Percentiles rank a stretch among this genome's conserved stretches.
Conservation (phyloP, 1,284 basidiomycete species). For the Stereum hirsutum region DNA sequence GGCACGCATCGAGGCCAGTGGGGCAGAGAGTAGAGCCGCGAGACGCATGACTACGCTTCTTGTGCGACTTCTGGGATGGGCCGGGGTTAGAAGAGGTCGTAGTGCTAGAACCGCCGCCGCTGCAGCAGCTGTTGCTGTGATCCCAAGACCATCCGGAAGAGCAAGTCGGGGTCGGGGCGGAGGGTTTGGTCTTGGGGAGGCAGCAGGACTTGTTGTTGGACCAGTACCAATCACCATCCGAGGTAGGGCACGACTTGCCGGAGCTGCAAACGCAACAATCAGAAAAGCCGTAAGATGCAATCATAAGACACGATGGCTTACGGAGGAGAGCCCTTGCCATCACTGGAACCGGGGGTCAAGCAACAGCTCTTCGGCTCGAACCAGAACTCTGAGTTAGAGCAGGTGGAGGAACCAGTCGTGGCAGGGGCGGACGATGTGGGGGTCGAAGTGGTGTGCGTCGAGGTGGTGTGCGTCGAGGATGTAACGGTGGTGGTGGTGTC, state of each 20-base stretch:
- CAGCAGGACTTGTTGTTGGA: constrained; percentile 33
- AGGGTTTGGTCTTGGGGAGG: constrained; percentile 23
- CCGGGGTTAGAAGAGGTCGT: constrained; percentile 24
- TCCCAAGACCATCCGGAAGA: too few relatives aligned
- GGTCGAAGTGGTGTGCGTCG: constrained; percentile 8
- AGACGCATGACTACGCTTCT: constrained; percentile 22
- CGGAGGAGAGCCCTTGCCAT: too few relatives aligned
- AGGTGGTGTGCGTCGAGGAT: constrained; percentile 1
- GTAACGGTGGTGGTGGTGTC: background rate
- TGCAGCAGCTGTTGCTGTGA: constrained; percentile 31
- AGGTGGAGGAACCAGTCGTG: background rate
- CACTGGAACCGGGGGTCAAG: background rate
- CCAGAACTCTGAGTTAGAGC: constrained; percentile 31
- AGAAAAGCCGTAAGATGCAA: too few relatives aligned
- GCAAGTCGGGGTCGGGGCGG: constrained; percentile 37
- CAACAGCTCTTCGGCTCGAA: background rate
- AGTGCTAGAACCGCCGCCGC: constrained; percentile 32
- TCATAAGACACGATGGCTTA: too few relatives aligned
- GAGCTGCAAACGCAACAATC: too few relatives aligned
- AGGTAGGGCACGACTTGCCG: constrained; percentile 34
- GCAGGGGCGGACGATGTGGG: too few relatives aligned
- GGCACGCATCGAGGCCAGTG: constrained; percentile 48
- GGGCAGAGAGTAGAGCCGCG: constrained; percentile 43
- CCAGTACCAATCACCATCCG: constrained; percentile 31
- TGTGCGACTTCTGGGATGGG: constrained; percentile 5